phyloP scores from a whole-genome alignment of 2,329 filamentous ascomycete species.

The Trichophyton benhamiae region DNA sequence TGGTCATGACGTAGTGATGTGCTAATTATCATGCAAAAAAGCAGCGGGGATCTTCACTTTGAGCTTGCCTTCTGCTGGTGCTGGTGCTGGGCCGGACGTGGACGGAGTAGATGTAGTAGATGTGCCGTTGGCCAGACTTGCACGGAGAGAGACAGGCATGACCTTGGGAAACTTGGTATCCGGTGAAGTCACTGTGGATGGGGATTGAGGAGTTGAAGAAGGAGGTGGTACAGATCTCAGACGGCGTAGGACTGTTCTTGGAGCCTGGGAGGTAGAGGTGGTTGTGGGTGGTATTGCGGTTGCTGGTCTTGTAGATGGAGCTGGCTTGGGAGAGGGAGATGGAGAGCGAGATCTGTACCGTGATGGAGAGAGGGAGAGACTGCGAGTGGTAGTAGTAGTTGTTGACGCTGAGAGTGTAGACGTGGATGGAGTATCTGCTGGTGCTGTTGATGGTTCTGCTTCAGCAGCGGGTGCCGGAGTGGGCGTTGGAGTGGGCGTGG shows the following conservation, averaged over 20 bases:
- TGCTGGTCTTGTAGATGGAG: neutral
- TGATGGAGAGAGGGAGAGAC: neutral
- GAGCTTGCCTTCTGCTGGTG: neutral
- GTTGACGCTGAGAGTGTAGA: neutral
- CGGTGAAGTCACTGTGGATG: neutral
- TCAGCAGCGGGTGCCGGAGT: neutral
- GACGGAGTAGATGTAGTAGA: neutral
- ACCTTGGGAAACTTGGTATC: neutral
- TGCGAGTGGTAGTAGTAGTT: neutral
- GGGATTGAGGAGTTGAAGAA: neutral
- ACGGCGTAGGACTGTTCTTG: neutral
- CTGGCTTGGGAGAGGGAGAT: neutral
- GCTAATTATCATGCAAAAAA: neutral
- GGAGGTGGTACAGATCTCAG: neutral
- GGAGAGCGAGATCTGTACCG: neutral
- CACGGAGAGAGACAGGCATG: neutral
- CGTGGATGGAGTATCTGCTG: neutral
- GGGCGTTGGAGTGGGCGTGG: neutral
- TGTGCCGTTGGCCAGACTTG: neutral
- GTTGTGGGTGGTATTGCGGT: neutral
- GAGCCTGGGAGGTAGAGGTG: neutral
- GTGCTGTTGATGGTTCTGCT: neutral
- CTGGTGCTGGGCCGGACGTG: neutral
- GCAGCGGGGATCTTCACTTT: conserved; percentile 1
- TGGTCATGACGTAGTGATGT: neutral